These are phyloP conservation scores for Monilinia fructigena DNA, from an alignment of 2,329 filamentous ascomycete genomes.

Conservation along the genomic window DNA sequence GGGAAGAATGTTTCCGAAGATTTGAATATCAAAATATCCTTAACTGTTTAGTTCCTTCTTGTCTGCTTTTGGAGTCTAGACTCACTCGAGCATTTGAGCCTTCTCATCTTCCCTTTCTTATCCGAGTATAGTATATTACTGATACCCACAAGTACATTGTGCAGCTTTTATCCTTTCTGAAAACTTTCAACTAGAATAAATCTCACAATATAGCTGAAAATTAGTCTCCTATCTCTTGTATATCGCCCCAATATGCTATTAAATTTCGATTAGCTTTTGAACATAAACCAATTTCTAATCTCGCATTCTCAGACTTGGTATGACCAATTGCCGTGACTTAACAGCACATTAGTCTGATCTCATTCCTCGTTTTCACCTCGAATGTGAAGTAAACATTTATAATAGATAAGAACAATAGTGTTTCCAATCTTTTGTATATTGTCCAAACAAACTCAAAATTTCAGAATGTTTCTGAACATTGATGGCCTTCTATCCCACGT, in stretches of 20 bases:
- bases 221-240: background rate
- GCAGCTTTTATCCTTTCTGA: background rate
- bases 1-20: background rate
- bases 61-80: no score
- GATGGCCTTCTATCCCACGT: no score
- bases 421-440: no score
- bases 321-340: background rate
- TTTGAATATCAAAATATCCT: background rate
- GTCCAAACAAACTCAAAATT: no score
- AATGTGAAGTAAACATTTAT: background rate
- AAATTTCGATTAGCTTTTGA: no score
- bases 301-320: background rate
- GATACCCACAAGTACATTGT: background rate
- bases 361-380: background rate
- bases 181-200: background rate
- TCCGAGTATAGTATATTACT: background rate
- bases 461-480: no score
- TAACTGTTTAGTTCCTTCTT: background rate
- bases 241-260: background rate
- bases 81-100: background rate
- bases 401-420: background rate
- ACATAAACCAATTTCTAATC: background rate
- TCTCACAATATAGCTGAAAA: background rate
- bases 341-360: background rate
- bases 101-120: background rate